These are phyloP conservation scores for Boletus speciosus DNA, from an alignment of 768 basidiomycete species.

Conservation along the genomic window DNA sequence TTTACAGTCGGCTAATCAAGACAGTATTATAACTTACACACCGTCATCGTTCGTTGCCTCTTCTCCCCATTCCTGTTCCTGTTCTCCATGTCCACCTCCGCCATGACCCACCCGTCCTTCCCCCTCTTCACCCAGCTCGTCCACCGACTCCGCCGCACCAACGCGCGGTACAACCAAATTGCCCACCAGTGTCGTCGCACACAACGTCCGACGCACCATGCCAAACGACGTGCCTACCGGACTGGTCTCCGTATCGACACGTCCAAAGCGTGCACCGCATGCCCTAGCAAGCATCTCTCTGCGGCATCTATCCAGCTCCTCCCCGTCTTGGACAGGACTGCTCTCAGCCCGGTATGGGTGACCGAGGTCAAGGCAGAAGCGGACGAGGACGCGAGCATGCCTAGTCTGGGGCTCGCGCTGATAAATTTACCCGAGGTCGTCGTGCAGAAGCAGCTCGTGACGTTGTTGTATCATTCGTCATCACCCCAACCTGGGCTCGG, in stretches of 20 bases:
- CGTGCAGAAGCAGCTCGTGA: neutral
- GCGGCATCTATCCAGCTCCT: neutral
- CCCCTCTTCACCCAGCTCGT: conserved; percentile 35
- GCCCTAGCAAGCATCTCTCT: conserved; percentile 37
- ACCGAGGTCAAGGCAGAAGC: neutral
- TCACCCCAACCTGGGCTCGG: neutral
- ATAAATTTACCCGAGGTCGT: neutral
- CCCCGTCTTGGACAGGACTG: neutral
- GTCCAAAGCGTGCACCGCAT: conserved; percentile 33
- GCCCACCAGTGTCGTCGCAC: conserved; percentile 38
- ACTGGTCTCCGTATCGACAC: conserved; percentile 48
- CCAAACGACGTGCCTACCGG: conserved; percentile 42
- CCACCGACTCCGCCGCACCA: conserved; percentile 41
- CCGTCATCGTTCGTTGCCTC: neutral
- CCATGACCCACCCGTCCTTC: conserved; percentile 14
- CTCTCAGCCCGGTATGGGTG: neutral
- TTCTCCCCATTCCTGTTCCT: neutral
- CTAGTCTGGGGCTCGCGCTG: neutral
- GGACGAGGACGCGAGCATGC: neutral
- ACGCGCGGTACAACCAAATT: conserved; percentile 38
- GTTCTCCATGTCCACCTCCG: neutral
- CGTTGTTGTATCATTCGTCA: neutral
- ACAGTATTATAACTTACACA: neutral
- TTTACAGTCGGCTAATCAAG: neutral
- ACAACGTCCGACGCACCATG: conserved; percentile 41